Conservation (phyloP, 1,284 basidiomycete species). For the Ceratobasidium sp. region DNA sequence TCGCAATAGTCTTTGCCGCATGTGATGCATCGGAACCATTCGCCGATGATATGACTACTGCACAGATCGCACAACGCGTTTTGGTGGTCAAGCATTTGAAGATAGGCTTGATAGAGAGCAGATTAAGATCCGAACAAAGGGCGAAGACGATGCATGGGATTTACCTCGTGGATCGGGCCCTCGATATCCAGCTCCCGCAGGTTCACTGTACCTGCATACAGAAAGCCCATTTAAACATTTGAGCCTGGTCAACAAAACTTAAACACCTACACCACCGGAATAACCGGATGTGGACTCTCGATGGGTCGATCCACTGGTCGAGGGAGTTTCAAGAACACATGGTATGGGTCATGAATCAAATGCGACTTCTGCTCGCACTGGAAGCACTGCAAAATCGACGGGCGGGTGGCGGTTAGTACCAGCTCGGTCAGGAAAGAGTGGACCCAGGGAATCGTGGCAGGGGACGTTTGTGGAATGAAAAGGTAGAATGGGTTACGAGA, state of each 20-base stretch:
- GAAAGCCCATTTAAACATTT: slow-evolving; percentile 18
- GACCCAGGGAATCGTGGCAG: neutral
- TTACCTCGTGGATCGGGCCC: slow-evolving; percentile 70
- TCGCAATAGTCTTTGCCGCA: slow-evolving; percentile 85
- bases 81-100: slow-evolving; percentile 71
- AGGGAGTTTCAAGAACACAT: slow-evolving; percentile 87
- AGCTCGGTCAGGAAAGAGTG: slow-evolving; percentile 16
- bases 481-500: neutral
- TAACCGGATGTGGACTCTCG: slow-evolving; percentile 67
- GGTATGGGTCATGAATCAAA: slow-evolving; percentile 79
- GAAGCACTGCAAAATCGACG: slow-evolving; percentile 68
- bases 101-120: slow-evolving; percentile 67
- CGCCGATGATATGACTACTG: slow-evolving; percentile 76
- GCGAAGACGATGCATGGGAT: slow-evolving; percentile 22
- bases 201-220: slow-evolving; percentile 67
- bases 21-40: slow-evolving; percentile 89
- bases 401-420: slow-evolving; percentile 12
- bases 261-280: slow-evolving; percentile 72
- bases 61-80: slow-evolving; percentile 80
- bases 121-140: slow-evolving; percentile 24
- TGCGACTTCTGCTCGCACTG: slow-evolving; percentile 83
- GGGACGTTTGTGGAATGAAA: slow-evolving; percentile 20
- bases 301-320: slow-evolving; percentile 77
- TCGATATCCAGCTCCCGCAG: slow-evolving; percentile 67
- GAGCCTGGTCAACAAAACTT: slow-evolving; percentile 10